phyloP scores from a whole-genome alignment of 108 stramenopile species.

The Seminavis robusta region DNA sequence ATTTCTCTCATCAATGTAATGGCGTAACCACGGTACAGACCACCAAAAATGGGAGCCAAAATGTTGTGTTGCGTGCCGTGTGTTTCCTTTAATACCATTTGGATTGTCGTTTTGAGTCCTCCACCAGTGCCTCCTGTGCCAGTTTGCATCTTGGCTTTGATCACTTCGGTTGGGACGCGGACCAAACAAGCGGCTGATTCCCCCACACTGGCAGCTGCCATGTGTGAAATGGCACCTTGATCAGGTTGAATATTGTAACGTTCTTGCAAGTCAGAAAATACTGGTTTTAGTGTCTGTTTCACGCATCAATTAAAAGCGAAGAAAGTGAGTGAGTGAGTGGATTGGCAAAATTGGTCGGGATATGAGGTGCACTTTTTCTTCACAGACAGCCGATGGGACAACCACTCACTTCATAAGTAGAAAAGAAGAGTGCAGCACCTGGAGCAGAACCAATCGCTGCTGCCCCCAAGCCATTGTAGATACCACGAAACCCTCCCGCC shows the following conservation, averaged over 20 bases:
- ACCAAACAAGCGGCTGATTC: slow-evolving; percentile 95
- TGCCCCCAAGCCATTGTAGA: slow-evolving; percentile 85
- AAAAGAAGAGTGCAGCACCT: slow-evolving; percentile 94
- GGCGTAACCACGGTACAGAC: slow-evolving; percentile 85
- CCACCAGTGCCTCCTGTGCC: slow-evolving; percentile 43
- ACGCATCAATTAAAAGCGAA: slow-evolving; percentile 34
- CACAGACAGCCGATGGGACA: background rate
- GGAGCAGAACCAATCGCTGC: slow-evolving; percentile 88
- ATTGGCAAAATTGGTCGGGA: background rate
- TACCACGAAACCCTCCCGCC: slow-evolving; percentile 86
- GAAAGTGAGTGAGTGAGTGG: slow-evolving; percentile 15
- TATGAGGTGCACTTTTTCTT: background rate
- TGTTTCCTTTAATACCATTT: slow-evolving; percentile 51
- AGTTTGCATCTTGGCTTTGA: slow-evolving; percentile 97
- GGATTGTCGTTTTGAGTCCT: slow-evolving; percentile 43
- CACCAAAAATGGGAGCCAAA: slow-evolving; percentile 47
- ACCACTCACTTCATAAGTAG: slow-evolving; percentile 81
- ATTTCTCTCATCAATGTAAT: slow-evolving; percentile 89
- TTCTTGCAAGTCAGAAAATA: slow-evolving; percentile 34
- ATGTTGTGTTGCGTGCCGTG: slow-evolving; percentile 43
- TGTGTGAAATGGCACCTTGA: slow-evolving; percentile 67
- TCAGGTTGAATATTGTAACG: too few species aligned
- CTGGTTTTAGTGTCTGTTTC: slow-evolving; percentile 49
- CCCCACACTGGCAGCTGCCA: slow-evolving; percentile 86
- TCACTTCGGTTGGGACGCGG: slow-evolving; percentile 96